Base-by-base conservation (phyloP, 495 filamentous ascomycete species). In the Ramalina intermedia region DNA sequence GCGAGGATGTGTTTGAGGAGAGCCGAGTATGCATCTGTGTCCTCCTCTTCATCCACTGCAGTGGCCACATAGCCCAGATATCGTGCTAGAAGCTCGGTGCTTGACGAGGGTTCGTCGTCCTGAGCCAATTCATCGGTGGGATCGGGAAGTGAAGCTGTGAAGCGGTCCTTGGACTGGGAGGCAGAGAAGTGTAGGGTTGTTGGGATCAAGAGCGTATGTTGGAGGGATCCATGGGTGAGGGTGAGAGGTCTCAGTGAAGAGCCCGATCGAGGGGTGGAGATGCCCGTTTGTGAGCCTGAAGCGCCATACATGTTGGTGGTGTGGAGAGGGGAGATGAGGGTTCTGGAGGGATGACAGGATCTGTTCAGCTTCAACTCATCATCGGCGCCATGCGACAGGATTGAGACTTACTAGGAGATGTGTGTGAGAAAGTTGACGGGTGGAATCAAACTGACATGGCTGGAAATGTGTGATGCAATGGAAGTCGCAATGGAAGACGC, bases 81-180 rank as follows among this genome's bases (percentile, higher is more conserved):
- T 49, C 91, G 77, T 38, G 87, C 86, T 6, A 96, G 86, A 26
- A 98, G 76, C 67, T 98, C 91, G 14, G 84, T 65, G 13, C 85
- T 76, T 8, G 91, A 98, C 0, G 91, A 96, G 5, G 91, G 91
- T 70, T 98, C 91, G 56, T 98, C 91, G 66, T 98, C 91, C 60
- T 89, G 84, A 37, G 93, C 91, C 55, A 96, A 78, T 69, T 98
- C 91, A 63, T 98, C 91, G 57, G 91, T 98, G 26, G 91, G 83
- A 43, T 79, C 69, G 17, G 91, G 91, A 56, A 98, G 75, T 40
- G 85, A 85, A 12, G 82, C 72, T 37, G 75, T 77, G 65, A 98
- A 96, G 43, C 74, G 72, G 54, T 94, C 86, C 69, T 88, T 88
- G 55, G 95, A 74, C 66, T 91, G 84, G 24, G 87, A 85, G 51